Base-by-base conservation (phyloP, 306 rosid genomes). In the Ziziphus jujuba region DNA sequence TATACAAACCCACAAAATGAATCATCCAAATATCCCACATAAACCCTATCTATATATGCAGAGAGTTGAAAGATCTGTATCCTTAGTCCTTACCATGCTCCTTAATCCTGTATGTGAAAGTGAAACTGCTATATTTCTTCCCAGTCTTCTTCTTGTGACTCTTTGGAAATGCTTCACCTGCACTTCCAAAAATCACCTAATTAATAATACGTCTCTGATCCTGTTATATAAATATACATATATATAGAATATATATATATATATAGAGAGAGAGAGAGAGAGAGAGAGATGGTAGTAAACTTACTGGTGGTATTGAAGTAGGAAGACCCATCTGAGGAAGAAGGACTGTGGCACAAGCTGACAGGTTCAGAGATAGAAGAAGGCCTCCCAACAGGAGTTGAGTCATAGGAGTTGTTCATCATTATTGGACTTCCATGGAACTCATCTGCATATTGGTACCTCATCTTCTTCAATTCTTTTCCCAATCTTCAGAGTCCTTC, bases 11-110 rank as follows among this genome's bases (percentile, higher is more conserved):
- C 3, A 28, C 33, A 28, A 28, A 28, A 28, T 28, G 3, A 28
- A 28, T 28, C 2, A 28, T 28, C 4, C 33, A 28, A 28, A 4
- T 28, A 28, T 6, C 10, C 10, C 44, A 38, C 44, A 38, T 38
- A 38, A 6, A 38, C n/a, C n/a, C n/a, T n/a, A n/a, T n/a, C n/a
- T n/a, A n/a, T n/a, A n/a, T n/a, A n/a, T n/a, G n/a, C n/a, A n/a
- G n/a, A n/a, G n/a, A n/a, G 12, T 25, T 2, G 6, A 12, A 23
- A 12, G 14, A 22, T 38, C 9, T 47, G 1, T 63, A 45, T 44
- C 17, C 4, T 25, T 15, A 23, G 25, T 38, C 59, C 74, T 71
- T 70, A 84, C 96, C 89, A 67, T 91, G 96, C 28, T 91, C 95
- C 73, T 67, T 83, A 48, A 91, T 63, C 70, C 88, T 84, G 68